Conservation (phyloP, 2,329 filamentous ascomycete species). For the Xylariaceae sp. region DNA sequence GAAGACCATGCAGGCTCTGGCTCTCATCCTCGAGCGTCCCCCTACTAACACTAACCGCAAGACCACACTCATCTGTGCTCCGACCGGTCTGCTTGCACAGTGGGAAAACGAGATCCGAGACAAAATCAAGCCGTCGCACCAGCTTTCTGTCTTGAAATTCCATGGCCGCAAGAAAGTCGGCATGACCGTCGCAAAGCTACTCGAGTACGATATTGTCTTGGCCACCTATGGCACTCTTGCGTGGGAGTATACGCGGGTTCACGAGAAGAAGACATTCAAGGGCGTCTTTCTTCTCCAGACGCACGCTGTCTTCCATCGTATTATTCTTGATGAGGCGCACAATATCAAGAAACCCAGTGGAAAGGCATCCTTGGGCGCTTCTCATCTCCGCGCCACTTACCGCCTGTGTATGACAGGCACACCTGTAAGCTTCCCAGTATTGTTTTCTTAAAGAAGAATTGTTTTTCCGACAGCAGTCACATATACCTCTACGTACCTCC, state of each 20-base stretch:
- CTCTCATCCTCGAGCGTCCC: constrained; percentile 26
- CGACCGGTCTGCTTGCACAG: constrained; percentile 25
- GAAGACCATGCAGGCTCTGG: constrained; percentile 30
- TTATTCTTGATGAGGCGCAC: constrained; percentile 79
- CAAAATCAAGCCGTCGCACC: constrained; percentile 25
- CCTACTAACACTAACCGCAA: constrained; percentile 20
- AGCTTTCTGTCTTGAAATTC: constrained; percentile 26
- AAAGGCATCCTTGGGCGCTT: constrained; percentile 57
- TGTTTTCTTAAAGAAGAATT: neutral
- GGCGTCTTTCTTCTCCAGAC: constrained; percentile 46
- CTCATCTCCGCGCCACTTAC: constrained; percentile 56
- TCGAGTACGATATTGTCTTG: constrained; percentile 67
- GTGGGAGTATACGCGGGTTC: constrained; percentile 60
- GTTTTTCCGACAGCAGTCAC: neutral
- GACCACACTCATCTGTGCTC: constrained; percentile 28
- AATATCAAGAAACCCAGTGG: constrained; percentile 75
- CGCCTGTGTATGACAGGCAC: constrained; percentile 78
- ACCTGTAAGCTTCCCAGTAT: constrained; percentile 47
- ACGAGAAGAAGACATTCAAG: constrained; percentile 34
- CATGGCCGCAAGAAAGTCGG: constrained; percentile 20
- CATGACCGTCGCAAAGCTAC: constrained; percentile 42
- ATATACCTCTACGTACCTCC: neutral
- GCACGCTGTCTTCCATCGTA: constrained; percentile 60
- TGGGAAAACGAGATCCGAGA: constrained; percentile 27
- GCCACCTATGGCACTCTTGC: constrained; percentile 74